Base-by-base conservation (phyloP, 306 rosid species). In the Ormosia emarginata region DNA sequence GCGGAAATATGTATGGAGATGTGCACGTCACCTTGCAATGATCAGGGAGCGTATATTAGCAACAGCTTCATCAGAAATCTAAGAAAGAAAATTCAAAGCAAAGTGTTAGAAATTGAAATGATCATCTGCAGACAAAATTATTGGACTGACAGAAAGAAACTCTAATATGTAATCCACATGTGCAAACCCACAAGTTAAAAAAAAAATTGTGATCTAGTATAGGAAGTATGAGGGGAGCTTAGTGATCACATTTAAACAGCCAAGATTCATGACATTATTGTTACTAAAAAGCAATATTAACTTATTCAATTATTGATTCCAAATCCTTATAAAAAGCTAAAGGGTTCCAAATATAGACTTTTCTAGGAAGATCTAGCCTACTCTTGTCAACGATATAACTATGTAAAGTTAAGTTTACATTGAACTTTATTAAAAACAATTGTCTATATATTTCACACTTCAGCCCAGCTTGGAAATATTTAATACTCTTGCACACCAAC, bases 21-120 rank as follows among this genome's bases (percentile, higher is more conserved):
- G 49, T 37, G 49, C 63, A 62, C 30, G 53, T 89, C 81, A 95
- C 98, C 98, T 93, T 86, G 93, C 91, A 82, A 67, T 59, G 67
- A 93, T 86, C 81, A 93, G 72, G 46, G 92, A 85, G 85, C 97
- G 93, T 82, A 95, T 85, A 77, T 74, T 87, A 73, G 81, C 82
- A 11, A 94, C 90, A 78, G 99, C 97, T 85, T 91, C 99, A 75
- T 90, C 94, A 84, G 99, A 92, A 82, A 95, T 91, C 99, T 95
- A 87, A 63, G 77, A 77, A 11, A 62, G 34, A 77, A 84, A 74
- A 56, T 14, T 17, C 75, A 82, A 56, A 32, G 53, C 1, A 41
- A 67, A 43, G 79, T 43, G 83, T 75, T 75, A 80, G 74, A 87
- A 57, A 75, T 41, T 34, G 72, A 75, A 74, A 46, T 5, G 64